phyloP scores from a whole-genome alignment of 768 basidiomycete species.

The Zangia roseola region DNA sequence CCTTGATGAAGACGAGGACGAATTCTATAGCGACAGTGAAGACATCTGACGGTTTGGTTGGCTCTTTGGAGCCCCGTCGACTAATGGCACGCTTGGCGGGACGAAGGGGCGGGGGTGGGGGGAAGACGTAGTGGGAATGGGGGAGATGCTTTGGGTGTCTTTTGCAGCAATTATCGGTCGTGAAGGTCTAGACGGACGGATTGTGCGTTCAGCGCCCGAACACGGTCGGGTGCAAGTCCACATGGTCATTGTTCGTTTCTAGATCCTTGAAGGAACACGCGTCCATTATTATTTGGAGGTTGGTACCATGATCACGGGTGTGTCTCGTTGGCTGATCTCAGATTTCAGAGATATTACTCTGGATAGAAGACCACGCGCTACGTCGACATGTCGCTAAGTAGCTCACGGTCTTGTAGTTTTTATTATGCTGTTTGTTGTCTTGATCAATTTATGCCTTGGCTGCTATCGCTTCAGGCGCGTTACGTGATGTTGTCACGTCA shows the following conservation, averaged over 20 bases:
- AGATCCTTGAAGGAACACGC: slow-evolving; percentile 15
- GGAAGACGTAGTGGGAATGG: slow-evolving; percentile 4
- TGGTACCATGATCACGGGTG: background rate
- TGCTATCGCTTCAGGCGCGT: slow-evolving; percentile 9
- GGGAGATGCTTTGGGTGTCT: slow-evolving; percentile 3
- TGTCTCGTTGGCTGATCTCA: slow-evolving; percentile 4
- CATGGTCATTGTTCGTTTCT: slow-evolving; percentile 4
- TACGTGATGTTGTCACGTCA: slow-evolving; percentile 35
- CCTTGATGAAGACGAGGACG: slow-evolving; percentile 77
- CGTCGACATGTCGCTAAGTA: slow-evolving; percentile 25
- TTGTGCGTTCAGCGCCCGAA: slow-evolving; percentile 6
- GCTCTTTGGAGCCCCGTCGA: slow-evolving; percentile 81
- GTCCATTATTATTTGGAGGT: slow-evolving; percentile 20
- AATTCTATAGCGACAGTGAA: slow-evolving; percentile 76
- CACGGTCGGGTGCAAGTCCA: slow-evolving; percentile 10
- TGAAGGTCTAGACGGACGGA: slow-evolving; percentile 1
- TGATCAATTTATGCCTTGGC: slow-evolving; percentile 24
- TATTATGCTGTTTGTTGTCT: slow-evolving; percentile 19
- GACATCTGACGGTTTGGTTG: slow-evolving; percentile 83
- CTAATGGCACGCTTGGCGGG: slow-evolving; percentile 66
- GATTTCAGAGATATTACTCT: slow-evolving; percentile 8
- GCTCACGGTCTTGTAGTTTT: slow-evolving; percentile 28
- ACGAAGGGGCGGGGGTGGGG: slow-evolving; percentile 41
- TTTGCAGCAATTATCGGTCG: slow-evolving; percentile 1
- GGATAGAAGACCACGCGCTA: slow-evolving; percentile 14